A percentile compares a stretch with the other conserved stretches of the same genome.
Conservation (phyloP, 164 flowering plant species). For the Umbilicus rupestris region DNA sequence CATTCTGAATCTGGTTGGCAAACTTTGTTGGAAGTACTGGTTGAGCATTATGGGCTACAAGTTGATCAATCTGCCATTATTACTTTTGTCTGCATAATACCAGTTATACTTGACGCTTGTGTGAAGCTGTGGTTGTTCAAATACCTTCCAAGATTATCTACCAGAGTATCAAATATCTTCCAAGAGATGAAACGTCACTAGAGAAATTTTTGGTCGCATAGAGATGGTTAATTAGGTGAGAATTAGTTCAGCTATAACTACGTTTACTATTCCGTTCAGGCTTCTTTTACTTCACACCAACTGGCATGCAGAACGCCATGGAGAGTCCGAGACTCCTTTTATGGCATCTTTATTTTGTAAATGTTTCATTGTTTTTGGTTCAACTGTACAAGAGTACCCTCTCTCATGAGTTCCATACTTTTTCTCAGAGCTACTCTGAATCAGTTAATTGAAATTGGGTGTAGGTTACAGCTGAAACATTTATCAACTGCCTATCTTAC, state of each 20-base stretch:
- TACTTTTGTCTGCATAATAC: slow-evolving; percentile 67
- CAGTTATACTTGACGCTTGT: slow-evolving; percentile 77
- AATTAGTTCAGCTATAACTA: neutral
- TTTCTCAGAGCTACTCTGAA: neutral
- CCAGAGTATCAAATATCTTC: slow-evolving; percentile 67
- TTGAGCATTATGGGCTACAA: slow-evolving; percentile 85
- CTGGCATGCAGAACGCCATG: no score
- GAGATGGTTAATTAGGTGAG: neutral
- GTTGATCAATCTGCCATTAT: slow-evolving; percentile 63
- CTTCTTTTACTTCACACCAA: no score
- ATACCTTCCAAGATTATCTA: slow-evolving; percentile 82
- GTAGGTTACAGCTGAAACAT: neutral
- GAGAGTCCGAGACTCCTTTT: no score
- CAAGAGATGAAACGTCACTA: slow-evolving; percentile 83
- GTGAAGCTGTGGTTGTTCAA: slow-evolving; percentile 98
- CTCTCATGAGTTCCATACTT: neutral
- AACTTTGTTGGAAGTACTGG: slow-evolving; percentile 60
- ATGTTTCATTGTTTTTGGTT: neutral
- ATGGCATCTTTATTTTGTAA: no score
- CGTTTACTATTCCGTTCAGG: no score
- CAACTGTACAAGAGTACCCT: neutral
- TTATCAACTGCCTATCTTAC: neutral
- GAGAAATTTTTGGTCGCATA: slow-evolving; percentile 6
- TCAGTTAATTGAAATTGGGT: neutral
- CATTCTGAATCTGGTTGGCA: slow-evolving; percentile 99